Evolutionary conservation across 768 basidiomycete species (phyloP).

Genomic region (Mycena pura): DNA sequence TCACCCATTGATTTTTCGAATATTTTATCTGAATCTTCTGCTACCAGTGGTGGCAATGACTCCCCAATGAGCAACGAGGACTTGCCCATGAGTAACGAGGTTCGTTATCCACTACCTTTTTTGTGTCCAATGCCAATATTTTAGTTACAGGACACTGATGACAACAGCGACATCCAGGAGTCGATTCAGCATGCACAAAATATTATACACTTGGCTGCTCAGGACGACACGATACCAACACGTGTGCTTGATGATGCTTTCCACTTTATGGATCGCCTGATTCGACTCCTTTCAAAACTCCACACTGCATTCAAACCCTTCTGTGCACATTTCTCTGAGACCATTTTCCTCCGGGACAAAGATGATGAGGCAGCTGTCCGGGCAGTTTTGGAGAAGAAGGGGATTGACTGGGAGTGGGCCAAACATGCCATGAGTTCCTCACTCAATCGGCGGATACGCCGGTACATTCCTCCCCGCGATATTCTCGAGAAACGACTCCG

Average conservation of each 20-base stretch:
- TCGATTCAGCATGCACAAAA: too few relatives aligned
- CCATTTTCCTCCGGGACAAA: background rate
- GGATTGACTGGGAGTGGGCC: background rate
- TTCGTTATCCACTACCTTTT: too few relatives aligned
- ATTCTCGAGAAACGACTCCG: background rate
- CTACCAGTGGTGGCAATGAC: too few relatives aligned
- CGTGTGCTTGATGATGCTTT: background rate
- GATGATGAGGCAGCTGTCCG: too few relatives aligned
- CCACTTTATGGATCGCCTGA: background rate
- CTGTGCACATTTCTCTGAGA: background rate
- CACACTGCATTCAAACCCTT: background rate
- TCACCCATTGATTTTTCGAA: too few relatives aligned
- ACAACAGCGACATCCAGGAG: too few relatives aligned
- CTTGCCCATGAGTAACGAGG: too few relatives aligned
- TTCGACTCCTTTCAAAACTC: background rate
- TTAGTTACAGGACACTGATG: too few relatives aligned
- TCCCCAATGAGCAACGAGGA: too few relatives aligned
- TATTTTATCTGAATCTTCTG: too few relatives aligned
- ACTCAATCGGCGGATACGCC: background rate
- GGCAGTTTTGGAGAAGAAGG: background rate
- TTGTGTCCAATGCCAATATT: too few relatives aligned
- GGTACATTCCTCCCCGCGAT: background rate
- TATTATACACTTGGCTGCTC: too few relatives aligned
- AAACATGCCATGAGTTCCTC: background rate
- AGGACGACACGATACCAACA: background rate